Conservation (phyloP, 495 filamentous ascomycete genomes). For the Daldinia childiae region DNA sequence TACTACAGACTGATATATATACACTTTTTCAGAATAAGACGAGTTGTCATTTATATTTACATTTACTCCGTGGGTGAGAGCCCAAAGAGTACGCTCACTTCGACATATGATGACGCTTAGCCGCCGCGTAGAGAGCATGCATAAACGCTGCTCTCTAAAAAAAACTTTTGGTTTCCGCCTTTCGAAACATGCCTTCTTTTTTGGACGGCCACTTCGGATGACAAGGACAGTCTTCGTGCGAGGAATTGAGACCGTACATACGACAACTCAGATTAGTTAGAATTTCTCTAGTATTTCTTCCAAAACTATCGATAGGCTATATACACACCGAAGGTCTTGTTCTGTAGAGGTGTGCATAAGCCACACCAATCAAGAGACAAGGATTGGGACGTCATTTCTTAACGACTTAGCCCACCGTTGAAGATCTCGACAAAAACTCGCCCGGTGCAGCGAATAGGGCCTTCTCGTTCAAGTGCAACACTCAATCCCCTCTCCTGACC, state of each 20-base stretch:
- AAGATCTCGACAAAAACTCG: conserved; percentile 35
- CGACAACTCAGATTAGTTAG: conserved; percentile 10
- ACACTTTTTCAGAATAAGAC: neutral
- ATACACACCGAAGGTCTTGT: conserved; percentile 28
- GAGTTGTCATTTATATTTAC: neutral
- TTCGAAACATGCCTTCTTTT: conserved; percentile 15
- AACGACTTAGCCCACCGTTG: conserved; percentile 29
- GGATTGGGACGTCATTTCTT: conserved; percentile 31
- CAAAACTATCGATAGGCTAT: conserved; percentile 7
- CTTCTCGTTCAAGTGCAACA: conserved; percentile 32
- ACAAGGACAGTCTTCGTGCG: conserved; percentile 11
- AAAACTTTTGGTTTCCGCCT: conserved; percentile 19
- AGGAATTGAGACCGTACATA: conserved; percentile 3
- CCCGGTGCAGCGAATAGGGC: conserved; percentile 36
- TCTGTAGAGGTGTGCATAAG: conserved; percentile 31
- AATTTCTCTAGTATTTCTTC: neutral
- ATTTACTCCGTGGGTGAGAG: neutral
- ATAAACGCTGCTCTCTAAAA: neutral
- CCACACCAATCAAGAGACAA: conserved; percentile 34
- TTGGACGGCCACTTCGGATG: conserved; percentile 18
- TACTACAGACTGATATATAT: neutral
- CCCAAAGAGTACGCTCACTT: neutral
- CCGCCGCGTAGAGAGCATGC: conserved; percentile 6
- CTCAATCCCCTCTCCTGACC: conserved; percentile 33
- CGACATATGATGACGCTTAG: conserved; percentile 20